These are phyloP conservation scores for Crithidia sp. DNA, from an alignment of 208 protist species.

Conservation along the genomic window DNA sequence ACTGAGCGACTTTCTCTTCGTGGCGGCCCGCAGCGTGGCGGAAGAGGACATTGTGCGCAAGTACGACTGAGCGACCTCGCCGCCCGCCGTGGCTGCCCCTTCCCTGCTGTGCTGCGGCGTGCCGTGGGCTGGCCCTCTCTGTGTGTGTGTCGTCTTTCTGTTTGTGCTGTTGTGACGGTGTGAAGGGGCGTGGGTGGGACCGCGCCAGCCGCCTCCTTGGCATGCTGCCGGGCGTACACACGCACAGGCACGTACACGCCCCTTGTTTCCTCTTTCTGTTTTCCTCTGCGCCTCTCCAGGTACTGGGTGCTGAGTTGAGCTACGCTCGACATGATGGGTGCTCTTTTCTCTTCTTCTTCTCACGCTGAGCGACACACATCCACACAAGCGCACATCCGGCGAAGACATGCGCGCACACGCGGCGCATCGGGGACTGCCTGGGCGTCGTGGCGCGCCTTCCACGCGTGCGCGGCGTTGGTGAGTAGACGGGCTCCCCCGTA, in stretches of 20 bases:
- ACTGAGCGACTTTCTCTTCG: constrained; percentile 80
- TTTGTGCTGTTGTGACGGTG: not conserved
- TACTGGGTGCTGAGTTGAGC: not conserved
- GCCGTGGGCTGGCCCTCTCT: not conserved
- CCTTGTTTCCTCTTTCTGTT: not conserved
- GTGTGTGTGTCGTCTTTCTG: not conserved
- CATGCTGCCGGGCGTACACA: too few species aligned
- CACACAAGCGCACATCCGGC: too few species aligned
- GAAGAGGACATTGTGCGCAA: constrained; percentile 50
- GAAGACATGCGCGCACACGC: too few species aligned
- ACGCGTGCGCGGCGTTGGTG: too few species aligned
- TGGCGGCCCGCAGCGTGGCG: constrained; percentile 56
- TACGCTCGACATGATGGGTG: not conserved
- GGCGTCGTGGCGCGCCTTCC: too few species aligned
- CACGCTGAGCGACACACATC: too few species aligned
- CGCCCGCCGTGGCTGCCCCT: not conserved
- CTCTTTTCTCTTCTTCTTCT: constrained; percentile 1
- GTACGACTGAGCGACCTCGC: constrained; percentile 28
- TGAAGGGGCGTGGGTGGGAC: too few species aligned
- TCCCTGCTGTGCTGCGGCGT: not conserved
- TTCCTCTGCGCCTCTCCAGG: not conserved
- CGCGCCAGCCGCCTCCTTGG: too few species aligned
- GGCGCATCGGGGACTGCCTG: too few species aligned
- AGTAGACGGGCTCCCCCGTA: too few species aligned
- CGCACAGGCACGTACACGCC: too few species aligned